phyloP scores from a whole-genome alignment of 129 eudicot species.

The Deinandra increscens region DNA sequence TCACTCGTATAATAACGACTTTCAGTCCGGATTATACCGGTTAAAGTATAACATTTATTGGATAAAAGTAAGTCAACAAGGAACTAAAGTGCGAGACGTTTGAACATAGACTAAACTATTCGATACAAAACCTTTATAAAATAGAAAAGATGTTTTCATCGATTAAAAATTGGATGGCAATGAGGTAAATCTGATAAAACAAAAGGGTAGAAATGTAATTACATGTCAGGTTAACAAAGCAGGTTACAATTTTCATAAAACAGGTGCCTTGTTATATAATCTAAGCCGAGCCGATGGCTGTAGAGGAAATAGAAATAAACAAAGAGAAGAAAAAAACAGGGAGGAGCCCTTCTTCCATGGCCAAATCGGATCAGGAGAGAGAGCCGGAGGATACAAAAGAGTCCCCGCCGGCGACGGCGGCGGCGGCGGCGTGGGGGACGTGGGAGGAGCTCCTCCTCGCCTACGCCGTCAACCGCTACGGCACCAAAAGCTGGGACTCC shows the following conservation, averaged over 20 bases:
- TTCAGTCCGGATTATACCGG: too few relatives aligned
- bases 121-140: too few relatives aligned
- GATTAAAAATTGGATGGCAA: background rate
- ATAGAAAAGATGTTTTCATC: background rate
- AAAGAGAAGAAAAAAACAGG: conserved; percentile 12
- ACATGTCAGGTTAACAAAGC: conserved; percentile 2
- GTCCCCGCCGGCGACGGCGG: conserved; percentile 17
- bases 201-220: conserved; percentile 17
- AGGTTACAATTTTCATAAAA: conserved; percentile 32
- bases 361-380: conserved; percentile 26
- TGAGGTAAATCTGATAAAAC: background rate
- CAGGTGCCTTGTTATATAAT: conserved; percentile 31
- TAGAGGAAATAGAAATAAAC: conserved; percentile 18
- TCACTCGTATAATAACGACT: too few relatives aligned
- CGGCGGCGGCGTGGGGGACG: conserved; percentile 57
- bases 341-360: conserved; percentile 27
- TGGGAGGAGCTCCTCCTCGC: conserved; percentile 94
- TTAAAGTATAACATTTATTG: background rate
- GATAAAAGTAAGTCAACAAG: background rate
- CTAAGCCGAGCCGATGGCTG: conserved; percentile 36
- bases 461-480: conserved; percentile 90
- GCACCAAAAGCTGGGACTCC: conserved; percentile 73
- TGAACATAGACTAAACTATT: background rate
- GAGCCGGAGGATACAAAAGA: conserved; percentile 7
- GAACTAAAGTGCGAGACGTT: background rate